Base-by-base conservation (phyloP, 2,329 filamentous ascomycete genomes). In the Ascosphaera pollenicola region DNA sequence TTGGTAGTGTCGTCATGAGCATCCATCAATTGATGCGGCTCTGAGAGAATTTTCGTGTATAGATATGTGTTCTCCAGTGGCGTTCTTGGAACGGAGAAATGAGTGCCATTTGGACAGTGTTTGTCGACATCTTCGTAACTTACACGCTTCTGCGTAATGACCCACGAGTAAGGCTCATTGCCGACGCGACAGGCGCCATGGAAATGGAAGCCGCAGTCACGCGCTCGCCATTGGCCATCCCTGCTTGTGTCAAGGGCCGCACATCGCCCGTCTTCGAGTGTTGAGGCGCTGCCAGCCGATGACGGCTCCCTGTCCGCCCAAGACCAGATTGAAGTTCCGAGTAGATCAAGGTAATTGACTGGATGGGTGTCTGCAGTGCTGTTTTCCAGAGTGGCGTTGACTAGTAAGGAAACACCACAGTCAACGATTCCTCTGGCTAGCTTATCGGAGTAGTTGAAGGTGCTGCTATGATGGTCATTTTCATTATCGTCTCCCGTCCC, bases 1-100 rank as follows among this genome's bases (percentile, higher is more conserved):
- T 44, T 43, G n/a, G 32, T 16, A 4, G 46, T 44, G 4, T 51
- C 42, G 5, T 57, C 49, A 43, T 3, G 51, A 51, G 3, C 47
- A 8, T 8, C 49, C 28, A 45, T 53, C 41, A 36, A 51, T 13
- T 43, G 34, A 49, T 43, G 44, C 50, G 52, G 30, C 42, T 53
- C 46, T 44, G 54, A 42, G 44, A 57, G 40, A 48, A 59, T 24
- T 18, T 60, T 54, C n/a, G 55, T 50, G 40, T 65, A 57, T 0
- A 78, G 58, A 48, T 75, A 73, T 2, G 57, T 57, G 45, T 77
- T 78, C 49, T 79, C 75, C 2, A 78, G 60, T 2, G 68, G 65
- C 0, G 71, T 76, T 30, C 70, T 64, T 0, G 75, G 74, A 1
- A 68, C 63, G 21, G 62, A 58, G 47, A 78, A 76, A 2, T 40